Conservation (phyloP, 495 filamentous ascomycete genomes). For the Acidomyces sp. region DNA sequence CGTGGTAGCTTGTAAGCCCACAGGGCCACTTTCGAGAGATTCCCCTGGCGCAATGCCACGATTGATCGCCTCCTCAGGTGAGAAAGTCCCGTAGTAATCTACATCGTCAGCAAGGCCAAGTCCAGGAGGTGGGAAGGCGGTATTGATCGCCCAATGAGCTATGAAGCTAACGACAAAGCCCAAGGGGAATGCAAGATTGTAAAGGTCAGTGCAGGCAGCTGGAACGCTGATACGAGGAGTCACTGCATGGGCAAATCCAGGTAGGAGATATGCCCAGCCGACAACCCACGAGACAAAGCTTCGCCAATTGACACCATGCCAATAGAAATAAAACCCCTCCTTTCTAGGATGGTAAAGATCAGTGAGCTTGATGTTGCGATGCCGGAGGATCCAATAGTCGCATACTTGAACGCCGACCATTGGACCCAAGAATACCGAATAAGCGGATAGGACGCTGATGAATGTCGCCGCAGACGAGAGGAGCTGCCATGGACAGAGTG, state of each 20-base stretch:
- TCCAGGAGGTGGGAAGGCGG: constrained; percentile 14
- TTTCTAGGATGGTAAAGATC: constrained; percentile 7
- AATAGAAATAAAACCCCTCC: constrained; percentile 5
- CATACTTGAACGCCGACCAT: constrained; percentile 36
- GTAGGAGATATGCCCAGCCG: constrained; percentile 6
- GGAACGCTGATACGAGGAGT: constrained; percentile 6
- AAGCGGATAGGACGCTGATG: constrained; percentile 44
- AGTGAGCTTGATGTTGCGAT: constrained; percentile 3
- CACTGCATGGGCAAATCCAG: constrained; percentile 9
- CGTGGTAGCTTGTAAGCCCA: no score
- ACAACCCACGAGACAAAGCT: constrained; percentile 3
- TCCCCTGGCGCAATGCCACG: constrained; percentile 14
- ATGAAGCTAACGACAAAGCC: constrained; percentile 10
- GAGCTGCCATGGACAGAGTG: constrained; percentile 50
- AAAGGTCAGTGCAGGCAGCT: constrained; percentile 6
- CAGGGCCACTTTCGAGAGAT: constrained; percentile 21
- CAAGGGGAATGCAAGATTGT: constrained; percentile 7
- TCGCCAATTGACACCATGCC: constrained; percentile 8
- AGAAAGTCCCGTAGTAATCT: constrained; percentile 25
- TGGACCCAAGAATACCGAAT: constrained; percentile 54
- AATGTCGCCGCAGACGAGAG: constrained; percentile 44
- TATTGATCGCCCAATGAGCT: constrained; percentile 14
- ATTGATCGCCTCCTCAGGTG: constrained; percentile 18
- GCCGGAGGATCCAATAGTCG: constrained; percentile 9
- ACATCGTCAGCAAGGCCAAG: constrained; percentile 22